Conservation (phyloP, 1,284 basidiomycete genomes). For the Grifola frondosa region DNA sequence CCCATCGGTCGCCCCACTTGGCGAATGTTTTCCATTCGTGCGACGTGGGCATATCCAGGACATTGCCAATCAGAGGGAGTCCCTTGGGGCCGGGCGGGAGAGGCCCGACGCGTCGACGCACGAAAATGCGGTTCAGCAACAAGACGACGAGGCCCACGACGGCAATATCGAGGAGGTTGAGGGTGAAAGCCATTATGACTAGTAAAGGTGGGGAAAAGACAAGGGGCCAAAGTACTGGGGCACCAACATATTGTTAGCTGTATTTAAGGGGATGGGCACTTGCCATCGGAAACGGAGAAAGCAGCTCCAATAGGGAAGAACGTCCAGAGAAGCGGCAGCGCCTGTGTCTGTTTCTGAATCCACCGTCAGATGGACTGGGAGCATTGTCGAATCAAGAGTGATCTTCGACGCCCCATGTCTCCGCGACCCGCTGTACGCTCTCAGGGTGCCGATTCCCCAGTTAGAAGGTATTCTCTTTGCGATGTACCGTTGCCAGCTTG, state of each 20-base stretch:
- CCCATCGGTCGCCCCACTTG: conserved; percentile 29
- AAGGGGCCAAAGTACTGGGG: neutral
- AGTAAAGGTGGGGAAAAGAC: conserved; percentile 4
- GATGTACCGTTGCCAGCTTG: too few relatives aligned
- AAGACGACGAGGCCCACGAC: conserved; percentile 14
- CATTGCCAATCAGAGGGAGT: conserved; percentile 32
- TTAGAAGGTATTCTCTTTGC: too few relatives aligned
- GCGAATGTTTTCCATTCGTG: conserved; percentile 31
- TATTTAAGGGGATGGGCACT: too few relatives aligned
- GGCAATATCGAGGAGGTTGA: conserved; percentile 15
- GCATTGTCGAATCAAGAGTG: too few relatives aligned
- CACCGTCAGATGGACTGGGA: too few relatives aligned
- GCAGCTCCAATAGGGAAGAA: too few relatives aligned
- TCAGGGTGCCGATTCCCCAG: too few relatives aligned
- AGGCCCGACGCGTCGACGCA: conserved; percentile 11
- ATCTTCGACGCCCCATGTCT: too few relatives aligned
- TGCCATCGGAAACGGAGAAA: neutral
- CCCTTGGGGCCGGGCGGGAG: conserved; percentile 34
- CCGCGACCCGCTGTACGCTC: too few relatives aligned
- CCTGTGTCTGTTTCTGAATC: too few relatives aligned
- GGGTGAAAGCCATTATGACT: conserved; percentile 16
- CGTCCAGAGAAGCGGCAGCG: too few relatives aligned
- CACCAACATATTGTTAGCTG: conserved; percentile 2
- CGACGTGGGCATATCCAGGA: conserved; percentile 30
- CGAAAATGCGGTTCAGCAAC: conserved; percentile 15